A percentile compares a stretch with the other conserved stretches of the same genome.
phyloP scores from a whole-genome alignment of 441 rosid genomes.

The Daphne laureola region DNA sequence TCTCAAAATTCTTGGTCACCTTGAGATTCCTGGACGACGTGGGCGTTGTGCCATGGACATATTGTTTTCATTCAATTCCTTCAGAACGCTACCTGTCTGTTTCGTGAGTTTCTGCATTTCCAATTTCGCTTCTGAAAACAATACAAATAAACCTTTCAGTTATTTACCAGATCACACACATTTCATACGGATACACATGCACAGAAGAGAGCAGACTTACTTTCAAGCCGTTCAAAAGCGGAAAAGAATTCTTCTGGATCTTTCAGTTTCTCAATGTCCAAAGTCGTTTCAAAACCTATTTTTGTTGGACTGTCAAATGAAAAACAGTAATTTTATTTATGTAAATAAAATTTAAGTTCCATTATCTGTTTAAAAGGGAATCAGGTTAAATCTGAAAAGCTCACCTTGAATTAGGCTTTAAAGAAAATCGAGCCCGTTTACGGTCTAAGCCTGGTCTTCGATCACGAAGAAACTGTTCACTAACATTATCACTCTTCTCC shows the following conservation, averaged over 20 bases:
- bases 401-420: constrained; percentile 57
- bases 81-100: constrained; percentile 41
- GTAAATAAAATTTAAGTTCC: constrained; percentile 4
- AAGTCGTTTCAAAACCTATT: constrained; percentile 34
- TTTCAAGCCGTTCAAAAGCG: constrained; percentile 50
- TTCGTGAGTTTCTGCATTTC: constrained; percentile 70
- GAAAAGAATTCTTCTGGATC: constrained; percentile 65
- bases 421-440: constrained; percentile 56
- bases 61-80: constrained; percentile 29
- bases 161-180: too few species aligned
- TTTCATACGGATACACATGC: constrained; percentile 1
- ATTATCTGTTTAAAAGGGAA: constrained; percentile 1
- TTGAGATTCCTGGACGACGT: constrained; percentile 55
- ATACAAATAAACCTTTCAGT: not conserved
- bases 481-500: constrained; percentile 15
- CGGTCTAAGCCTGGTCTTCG: constrained; percentile 64
- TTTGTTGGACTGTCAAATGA: constrained; percentile 34
- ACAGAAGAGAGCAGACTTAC: constrained; percentile 30
- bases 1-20: constrained; percentile 37
- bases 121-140: constrained; percentile 46
- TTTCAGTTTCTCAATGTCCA: constrained; percentile 47
- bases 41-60: constrained; percentile 27
- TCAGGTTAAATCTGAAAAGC: constrained; percentile 4
- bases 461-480: constrained; percentile 27
- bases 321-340: not conserved